A percentile compares a stretch with the other conserved stretches of the same genome.
phyloP scores from a whole-genome alignment of 192 early-diverging fungal species.

The Irineochytrium annulatum region DNA sequence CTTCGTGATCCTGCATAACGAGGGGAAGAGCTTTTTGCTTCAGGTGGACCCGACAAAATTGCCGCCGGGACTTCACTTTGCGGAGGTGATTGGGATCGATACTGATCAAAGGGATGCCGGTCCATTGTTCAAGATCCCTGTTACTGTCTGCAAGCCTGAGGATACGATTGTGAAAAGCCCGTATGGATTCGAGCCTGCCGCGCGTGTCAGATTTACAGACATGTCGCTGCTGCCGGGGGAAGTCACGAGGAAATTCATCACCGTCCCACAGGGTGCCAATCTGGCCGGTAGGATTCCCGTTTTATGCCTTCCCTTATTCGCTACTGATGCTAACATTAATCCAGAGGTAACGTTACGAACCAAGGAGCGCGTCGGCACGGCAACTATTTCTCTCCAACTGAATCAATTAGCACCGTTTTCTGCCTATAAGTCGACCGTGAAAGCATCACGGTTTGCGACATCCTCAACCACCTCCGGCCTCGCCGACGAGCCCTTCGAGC shows the following conservation, averaged over 20 bases:
- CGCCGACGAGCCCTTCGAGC: slow-evolving; percentile 56
- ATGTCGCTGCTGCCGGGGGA: slow-evolving; percentile 69
- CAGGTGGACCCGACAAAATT: slow-evolving; percentile 79
- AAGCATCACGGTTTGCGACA: slow-evolving; percentile 51
- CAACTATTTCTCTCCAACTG: slow-evolving; percentile 62
- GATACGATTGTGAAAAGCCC: slow-evolving; percentile 14
- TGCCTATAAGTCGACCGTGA: slow-evolving; percentile 53
- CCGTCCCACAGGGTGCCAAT: slow-evolving; percentile 80
- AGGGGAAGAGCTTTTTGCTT: slow-evolving; percentile 58
- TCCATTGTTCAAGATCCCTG: slow-evolving; percentile 79
- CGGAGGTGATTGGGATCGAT: slow-evolving; percentile 76
- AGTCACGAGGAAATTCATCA: slow-evolving; percentile 75
- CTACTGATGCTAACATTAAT: slow-evolving; percentile 28
- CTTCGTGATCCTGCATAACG: slow-evolving; percentile 13
- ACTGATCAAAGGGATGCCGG: slow-evolving; percentile 65
- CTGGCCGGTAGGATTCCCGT: slow-evolving; percentile 48
- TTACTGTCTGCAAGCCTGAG: slow-evolving; percentile 83
- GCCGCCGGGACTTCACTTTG: slow-evolving; percentile 73
- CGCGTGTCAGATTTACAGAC: slow-evolving; percentile 48
- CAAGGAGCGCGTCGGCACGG: slow-evolving; percentile 46
- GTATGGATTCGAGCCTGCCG: slow-evolving; percentile 33
- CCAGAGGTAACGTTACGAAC: slow-evolving; percentile 28
- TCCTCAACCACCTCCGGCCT: slow-evolving; percentile 56
- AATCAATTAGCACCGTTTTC: slow-evolving; percentile 55
- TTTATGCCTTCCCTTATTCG: slow-evolving; percentile 22